Evolutionary conservation across 2,329 filamentous ascomycete genomes (phyloP), one percentile per base, ranked within the genome.

Genomic region (Arthrinium puccinioides): DNA sequence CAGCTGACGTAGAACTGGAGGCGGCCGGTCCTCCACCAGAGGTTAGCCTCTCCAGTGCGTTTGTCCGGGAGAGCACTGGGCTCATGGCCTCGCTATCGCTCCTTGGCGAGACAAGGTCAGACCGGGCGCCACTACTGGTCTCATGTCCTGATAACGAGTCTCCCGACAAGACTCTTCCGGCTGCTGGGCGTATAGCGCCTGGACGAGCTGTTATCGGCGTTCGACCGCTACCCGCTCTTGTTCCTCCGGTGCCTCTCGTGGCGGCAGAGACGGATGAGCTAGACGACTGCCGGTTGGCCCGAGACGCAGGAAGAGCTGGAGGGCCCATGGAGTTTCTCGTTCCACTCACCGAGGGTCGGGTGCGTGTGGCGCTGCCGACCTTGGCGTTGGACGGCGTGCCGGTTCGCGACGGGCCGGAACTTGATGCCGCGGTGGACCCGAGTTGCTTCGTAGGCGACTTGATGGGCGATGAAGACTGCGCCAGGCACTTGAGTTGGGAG

Each of bases 381-480:
- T 67, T 63, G 36, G 68, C 61, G 48, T 74, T 78, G 27, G 79
- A 74, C 1, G 83, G 79, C 3, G 80, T 85, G 26, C 64, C 73
- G 10, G 79, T 85, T 49, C 81, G 69, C 27, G 82, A 82, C 1
- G 70, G 74, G 2, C 70, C 64, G 5, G 70, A 59, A 47, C 74
- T 80, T 2, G 79, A 74, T 6, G 64, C 55, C 4, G 63, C 61
- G 2, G 78, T 68, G 14, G 62, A 63, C 25, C 60, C 69, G 31
- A 84, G 58, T 49, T 85, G 82, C 54, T 92, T 92, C 4, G 82
- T 86, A 2, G 86, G 86, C 2, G 84, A 89, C 52, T 86, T 89
- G 1, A 76, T 81, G 3, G 86, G 84, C 41, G 82, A 87, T 79
- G 88, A 53, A 26, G 39, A 21, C 9, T 9, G 48, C 27, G 27